Evolutionary conservation across 2,329 filamentous ascomycete species (phyloP).

Genomic region (Podosphaera fusca): DNA sequence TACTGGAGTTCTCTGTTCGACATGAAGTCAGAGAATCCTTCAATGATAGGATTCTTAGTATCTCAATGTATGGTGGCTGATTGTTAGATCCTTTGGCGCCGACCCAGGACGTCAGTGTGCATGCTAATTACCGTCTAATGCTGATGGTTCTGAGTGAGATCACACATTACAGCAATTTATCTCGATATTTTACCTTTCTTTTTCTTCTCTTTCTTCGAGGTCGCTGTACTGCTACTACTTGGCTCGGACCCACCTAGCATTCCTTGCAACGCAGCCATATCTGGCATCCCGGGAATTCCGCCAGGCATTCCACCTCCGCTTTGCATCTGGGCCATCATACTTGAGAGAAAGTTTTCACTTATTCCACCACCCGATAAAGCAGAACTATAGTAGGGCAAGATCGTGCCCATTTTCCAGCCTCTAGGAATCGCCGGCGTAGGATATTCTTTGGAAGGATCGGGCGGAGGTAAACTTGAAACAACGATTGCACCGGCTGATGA

Average conservation of each 20-base stretch:
- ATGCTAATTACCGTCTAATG: no score
- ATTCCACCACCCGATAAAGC: conserved; percentile 85
- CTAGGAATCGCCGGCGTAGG: conserved; percentile 53
- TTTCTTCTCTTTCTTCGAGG: conserved; percentile 18
- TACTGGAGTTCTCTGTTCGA: no score
- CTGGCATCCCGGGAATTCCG: conserved; percentile 13
- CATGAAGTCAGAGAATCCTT: no score
- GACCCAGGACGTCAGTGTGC: no score
- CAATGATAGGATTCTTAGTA: no score
- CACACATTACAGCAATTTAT: no score
- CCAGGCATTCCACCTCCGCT: conserved; percentile 15
- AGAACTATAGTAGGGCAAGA: conserved; percentile 69
- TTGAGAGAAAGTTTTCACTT: conserved; percentile 81
- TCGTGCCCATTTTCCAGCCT: conserved; percentile 73
- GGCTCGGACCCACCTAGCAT: conserved; percentile 22
- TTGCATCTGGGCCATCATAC: conserved; percentile 90
- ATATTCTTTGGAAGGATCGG: conserved; percentile 40
- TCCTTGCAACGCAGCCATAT: conserved; percentile 25
- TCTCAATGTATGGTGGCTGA: no score
- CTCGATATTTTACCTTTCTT: conserved; percentile 21
- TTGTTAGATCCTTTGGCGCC: no score
- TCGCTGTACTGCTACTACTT: conserved; percentile 7
- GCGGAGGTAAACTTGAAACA: conserved; percentile 45
- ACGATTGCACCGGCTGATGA: conserved; percentile 45
- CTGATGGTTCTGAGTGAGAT: no score